These are phyloP conservation scores for Dioscorea dumetorum DNA, from an alignment of 106 monocot species.

Conservation along the genomic window DNA sequence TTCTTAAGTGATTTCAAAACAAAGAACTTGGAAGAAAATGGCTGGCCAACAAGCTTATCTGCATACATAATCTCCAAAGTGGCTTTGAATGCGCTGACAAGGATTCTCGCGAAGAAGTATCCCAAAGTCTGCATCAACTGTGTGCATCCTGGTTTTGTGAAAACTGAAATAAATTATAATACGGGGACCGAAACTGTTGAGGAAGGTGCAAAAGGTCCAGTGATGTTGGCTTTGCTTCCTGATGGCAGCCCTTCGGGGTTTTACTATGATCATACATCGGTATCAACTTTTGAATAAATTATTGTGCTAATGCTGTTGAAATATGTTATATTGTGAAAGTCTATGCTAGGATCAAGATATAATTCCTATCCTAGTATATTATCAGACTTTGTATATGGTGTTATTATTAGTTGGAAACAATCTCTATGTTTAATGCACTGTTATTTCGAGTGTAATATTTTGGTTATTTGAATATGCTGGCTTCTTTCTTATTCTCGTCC, in stretches of 20 bases:
- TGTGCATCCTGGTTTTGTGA: slow-evolving; percentile 29
- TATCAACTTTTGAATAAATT: slow-evolving; percentile 4
- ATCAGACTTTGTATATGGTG: no score
- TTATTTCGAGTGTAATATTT: no score
- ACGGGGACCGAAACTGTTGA: slow-evolving; percentile 12
- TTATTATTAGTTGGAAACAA: no score
- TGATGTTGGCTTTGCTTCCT: slow-evolving; percentile 22
- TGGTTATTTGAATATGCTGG: no score
- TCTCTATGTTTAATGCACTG: no score
- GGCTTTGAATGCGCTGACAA: slow-evolving; percentile 14
- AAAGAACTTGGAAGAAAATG: slow-evolving; percentile 8
- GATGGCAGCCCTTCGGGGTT: slow-evolving; percentile 26
- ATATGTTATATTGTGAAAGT: not conserved
- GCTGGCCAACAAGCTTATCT: slow-evolving; percentile 12
- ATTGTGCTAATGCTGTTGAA: not conserved
- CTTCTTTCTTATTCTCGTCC: no score
- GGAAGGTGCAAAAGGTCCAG: slow-evolving; percentile 24
- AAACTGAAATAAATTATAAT: slow-evolving; percentile 22
- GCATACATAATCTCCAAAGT: slow-evolving; percentile 25
- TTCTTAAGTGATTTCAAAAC: slow-evolving; percentile 15
- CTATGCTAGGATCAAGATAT: not conserved
- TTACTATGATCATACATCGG: slow-evolving; percentile 20
- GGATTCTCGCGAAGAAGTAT: slow-evolving; percentile 15
- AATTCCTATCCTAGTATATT: not conserved
- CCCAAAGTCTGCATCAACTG: slow-evolving; percentile 20